These are phyloP conservation scores for Sugiyamaella lignohabitans DNA, from an alignment of 805 yeast genomes.

Conservation along the genomic window DNA sequence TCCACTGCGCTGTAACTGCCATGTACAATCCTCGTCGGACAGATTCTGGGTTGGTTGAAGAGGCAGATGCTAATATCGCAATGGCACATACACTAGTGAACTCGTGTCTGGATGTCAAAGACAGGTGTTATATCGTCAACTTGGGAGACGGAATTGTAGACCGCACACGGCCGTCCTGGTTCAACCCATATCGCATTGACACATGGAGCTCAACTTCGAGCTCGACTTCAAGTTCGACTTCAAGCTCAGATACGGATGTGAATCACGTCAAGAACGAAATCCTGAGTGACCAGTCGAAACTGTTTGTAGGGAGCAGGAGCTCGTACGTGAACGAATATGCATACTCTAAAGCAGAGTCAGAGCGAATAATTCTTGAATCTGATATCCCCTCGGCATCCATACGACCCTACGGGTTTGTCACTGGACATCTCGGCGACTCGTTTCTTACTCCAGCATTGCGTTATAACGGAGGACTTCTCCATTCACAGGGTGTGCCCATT, in stretches of 20 bases:
- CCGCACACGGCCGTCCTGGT: neutral
- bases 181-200: neutral
- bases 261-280: no score
- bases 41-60: constrained; percentile 15
- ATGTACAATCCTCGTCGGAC: neutral
- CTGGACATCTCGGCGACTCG: constrained; percentile 28
- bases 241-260: no score
- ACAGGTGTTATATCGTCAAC: no score
- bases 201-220: neutral
- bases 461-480: constrained; percentile 19
- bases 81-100: neutral
- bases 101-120: neutral
- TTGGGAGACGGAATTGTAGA: neutral
- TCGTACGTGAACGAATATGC: constrained; percentile 24
- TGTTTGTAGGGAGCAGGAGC: constrained; percentile 18
- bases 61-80: neutral
- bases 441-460: constrained; percentile 21
- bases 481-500: constrained; percentile 23
- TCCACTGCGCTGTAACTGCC: constrained; percentile 1
- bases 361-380: constrained; percentile 9
- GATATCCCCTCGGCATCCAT: constrained; percentile 15
- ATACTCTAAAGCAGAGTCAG: constrained; percentile 25
- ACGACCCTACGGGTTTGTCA: constrained; percentile 23
- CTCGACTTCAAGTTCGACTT: constrained; percentile 1
- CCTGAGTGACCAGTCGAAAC: constrained; percentile 27